Base-by-base conservation (phyloP, 176 grass and related monocot genomes). In the Paspalum vaginatum region DNA sequence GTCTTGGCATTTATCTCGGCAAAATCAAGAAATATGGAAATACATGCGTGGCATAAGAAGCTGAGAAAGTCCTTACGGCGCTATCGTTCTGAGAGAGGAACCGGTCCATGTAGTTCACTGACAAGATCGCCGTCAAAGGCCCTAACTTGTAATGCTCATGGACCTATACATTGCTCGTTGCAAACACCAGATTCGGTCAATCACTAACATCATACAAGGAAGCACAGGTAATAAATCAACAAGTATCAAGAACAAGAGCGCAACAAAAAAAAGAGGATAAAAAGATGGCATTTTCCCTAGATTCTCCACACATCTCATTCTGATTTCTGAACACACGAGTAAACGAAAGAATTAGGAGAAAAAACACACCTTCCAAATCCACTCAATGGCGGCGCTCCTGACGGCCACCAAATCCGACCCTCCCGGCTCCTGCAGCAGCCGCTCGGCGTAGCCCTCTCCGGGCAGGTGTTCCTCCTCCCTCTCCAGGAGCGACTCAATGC, bases 31-130 rank as follows among this genome's bases (percentile, higher is more conserved):
- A 48, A 61, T 6, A 6, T 11, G 6, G 7, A 80, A 68, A 56
- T 55, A 17, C 63, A 32, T 42, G 47, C 1, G 49, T 24, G 15
- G 8, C 32, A 13, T 11, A 32, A 32, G 25, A 51, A 40, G 26
- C 27, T 38, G 70, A 14, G 70, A 52, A 57, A 75, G 67, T 82
- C 40, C 91, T 93, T 90, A 93, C 87, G 70, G 72, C 77, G 68
- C 87, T 61, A 52, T 89, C 53, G 74, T 79, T 52, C 47, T 64
- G 61, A 56, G 91, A 93, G 66, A 90, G 87, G 76, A 93, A 93
- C 54, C 91, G 67, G 45, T 93, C 91, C 75, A 93, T 50, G 77
- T 93, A 93, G 77, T 90, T 93, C 27, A 93, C 91, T 78, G 87
- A 87, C 56, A 93, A 84, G 74, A 87, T 81, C 26, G 38, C 70